Conservation (phyloP, 768 basidiomycete genomes). For the Boletellus emodensis region DNA sequence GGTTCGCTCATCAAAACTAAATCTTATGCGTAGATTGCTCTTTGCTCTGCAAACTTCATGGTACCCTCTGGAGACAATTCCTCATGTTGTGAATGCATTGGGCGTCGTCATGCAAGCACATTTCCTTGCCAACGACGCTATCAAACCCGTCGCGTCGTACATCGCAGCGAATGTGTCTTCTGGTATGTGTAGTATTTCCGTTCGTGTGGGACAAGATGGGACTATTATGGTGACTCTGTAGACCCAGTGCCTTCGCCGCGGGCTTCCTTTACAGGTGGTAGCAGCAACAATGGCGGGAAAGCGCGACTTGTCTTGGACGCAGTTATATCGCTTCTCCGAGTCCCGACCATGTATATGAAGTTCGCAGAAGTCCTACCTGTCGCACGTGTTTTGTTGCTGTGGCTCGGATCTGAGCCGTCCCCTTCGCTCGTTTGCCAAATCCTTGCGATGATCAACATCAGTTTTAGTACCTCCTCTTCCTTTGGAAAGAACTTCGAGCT, state of each 20-base stretch:
- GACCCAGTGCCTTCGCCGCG: slow-evolving; percentile 10
- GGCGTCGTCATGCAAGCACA: slow-evolving; percentile 56
- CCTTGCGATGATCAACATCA: slow-evolving; percentile 54
- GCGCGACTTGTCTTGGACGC: slow-evolving; percentile 65
- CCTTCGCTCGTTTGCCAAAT: slow-evolving; percentile 54
- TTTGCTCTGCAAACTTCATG: slow-evolving; percentile 78
- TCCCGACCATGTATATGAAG: slow-evolving; percentile 56
- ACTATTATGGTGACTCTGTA: background rate
- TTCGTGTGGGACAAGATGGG: background rate
- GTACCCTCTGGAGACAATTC: slow-evolving; percentile 52
- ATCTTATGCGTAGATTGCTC: slow-evolving; percentile 69
- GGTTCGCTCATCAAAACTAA: slow-evolving; percentile 67
- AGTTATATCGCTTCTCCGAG: slow-evolving; percentile 58
- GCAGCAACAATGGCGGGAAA: slow-evolving; percentile 43
- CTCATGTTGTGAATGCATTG: slow-evolving; percentile 56
- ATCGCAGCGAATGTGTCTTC: slow-evolving; percentile 75
- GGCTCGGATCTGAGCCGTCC: slow-evolving; percentile 75
- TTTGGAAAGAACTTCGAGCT: slow-evolving; percentile 83
- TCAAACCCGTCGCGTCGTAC: slow-evolving; percentile 85
- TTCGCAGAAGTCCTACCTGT: slow-evolving; percentile 74
- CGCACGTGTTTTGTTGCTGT: slow-evolving; percentile 72
- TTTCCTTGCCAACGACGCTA: slow-evolving; percentile 69
- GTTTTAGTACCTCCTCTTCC: slow-evolving; percentile 49
- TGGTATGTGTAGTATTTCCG: slow-evolving; percentile 37
- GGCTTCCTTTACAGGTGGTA: slow-evolving; percentile 6